These are phyloP conservation scores for Lactuca sativa DNA, from an alignment of 129 eudicot species.

Conservation along the genomic window DNA sequence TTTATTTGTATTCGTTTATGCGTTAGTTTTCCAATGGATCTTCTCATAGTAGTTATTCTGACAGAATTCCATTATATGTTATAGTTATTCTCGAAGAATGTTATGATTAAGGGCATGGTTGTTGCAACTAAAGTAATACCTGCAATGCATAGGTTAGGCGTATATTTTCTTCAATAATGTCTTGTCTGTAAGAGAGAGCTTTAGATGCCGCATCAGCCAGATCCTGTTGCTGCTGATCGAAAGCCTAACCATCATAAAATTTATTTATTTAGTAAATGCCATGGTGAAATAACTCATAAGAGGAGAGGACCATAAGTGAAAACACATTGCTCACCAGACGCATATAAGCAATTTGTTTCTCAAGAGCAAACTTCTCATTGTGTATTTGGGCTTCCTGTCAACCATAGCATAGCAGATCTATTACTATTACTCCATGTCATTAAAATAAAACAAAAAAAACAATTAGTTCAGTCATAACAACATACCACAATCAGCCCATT, in stretches of 20 bases:
- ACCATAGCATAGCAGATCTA: constrained; percentile 12
- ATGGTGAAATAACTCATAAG: background rate
- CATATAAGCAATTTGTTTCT: constrained; percentile 94
- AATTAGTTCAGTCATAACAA: background rate
- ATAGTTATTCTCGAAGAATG: too few species aligned
- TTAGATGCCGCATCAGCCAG: constrained; percentile 91
- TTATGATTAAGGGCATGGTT: too few species aligned
- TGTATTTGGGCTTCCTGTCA: constrained; percentile 79
- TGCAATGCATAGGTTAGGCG: constrained; percentile 91
- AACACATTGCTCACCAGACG: constrained; percentile 65
- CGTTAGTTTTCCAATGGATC: too few species aligned
- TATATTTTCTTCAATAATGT: constrained; percentile 90
- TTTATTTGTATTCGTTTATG: too few species aligned
- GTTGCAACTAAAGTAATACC: constrained; percentile 37
- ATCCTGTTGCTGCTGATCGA: constrained; percentile 97
- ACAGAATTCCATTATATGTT: too few species aligned
- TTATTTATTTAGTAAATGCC: background rate
- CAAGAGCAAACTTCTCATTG: constrained; percentile 81
- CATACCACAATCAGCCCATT: background rate
- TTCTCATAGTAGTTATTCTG: too few species aligned
- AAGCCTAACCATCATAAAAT: constrained; percentile 53
- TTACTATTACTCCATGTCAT: background rate
- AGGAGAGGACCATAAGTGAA: background rate
- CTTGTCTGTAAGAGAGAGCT: constrained; percentile 95
- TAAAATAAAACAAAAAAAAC: background rate